These are phyloP conservation scores for Fusarium virguliforme DNA, from an alignment of 2,329 filamentous ascomycete genomes.

Conservation along the genomic window DNA sequence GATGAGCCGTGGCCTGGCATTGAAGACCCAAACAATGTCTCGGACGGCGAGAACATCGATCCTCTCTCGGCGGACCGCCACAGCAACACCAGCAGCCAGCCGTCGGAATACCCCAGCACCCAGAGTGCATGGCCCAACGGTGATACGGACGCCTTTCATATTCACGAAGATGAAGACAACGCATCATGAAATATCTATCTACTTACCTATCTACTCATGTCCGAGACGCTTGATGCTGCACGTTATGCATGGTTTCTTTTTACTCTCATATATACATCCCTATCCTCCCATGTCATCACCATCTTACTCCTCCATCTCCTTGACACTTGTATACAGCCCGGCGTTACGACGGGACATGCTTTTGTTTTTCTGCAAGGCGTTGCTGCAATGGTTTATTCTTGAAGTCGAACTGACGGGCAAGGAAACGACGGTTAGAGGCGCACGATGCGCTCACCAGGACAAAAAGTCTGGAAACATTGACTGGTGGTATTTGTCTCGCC, in stretches of 20 bases:
- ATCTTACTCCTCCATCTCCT: constrained; percentile 21
- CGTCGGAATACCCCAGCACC: constrained; percentile 71
- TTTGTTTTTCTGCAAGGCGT: constrained; percentile 35
- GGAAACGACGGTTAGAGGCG: constrained; percentile 17
- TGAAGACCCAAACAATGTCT: constrained; percentile 64
- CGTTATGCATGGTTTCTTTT: constrained; percentile 18
- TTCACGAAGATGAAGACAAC: constrained; percentile 60
- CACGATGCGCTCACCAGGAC: constrained; percentile 13
- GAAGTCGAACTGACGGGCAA: constrained; percentile 11
- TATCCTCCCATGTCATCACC: not conserved
- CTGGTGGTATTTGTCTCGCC: not conserved
- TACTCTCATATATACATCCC: constrained; percentile 17
- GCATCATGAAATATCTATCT: constrained; percentile 32
- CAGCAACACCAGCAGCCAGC: constrained; percentile 65
- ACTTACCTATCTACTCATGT: not conserved
- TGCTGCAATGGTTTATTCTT: constrained; percentile 27
- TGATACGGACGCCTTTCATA: constrained; percentile 55
- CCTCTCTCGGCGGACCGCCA: constrained; percentile 55
- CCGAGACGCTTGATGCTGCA: constrained; percentile 29
- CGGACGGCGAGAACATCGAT: constrained; percentile 68
- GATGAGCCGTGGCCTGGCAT: constrained; percentile 73
- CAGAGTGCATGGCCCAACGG: constrained; percentile 60
- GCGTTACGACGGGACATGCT: constrained; percentile 29
- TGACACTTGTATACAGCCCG: constrained; percentile 24
- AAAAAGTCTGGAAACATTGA: not conserved